Evolutionary conservation across 108 stramenopile species (phyloP), one percentile per base, ranked within the genome.

Genomic region (Nannochloropsis gaditana): DNA sequence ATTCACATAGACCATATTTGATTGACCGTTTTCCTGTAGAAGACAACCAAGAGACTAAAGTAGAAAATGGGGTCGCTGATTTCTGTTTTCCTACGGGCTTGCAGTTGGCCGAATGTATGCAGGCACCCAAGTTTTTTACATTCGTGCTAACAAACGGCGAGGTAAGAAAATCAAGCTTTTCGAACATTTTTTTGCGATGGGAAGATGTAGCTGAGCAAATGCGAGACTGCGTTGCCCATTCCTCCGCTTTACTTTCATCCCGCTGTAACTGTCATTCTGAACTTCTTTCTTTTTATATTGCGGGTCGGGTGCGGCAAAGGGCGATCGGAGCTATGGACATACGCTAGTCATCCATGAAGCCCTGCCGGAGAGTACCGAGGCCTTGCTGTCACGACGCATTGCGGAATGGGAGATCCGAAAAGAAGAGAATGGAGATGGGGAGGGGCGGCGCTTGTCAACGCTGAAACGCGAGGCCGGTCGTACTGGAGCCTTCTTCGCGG

Each of bases 31-130:
- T 73, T 73, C 59, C 59, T 2, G 15, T 15, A 15, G 59, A 73
- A 73, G 59, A 73, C 59, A 73, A 73, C 0, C 59, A 73, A 73
- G 59, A 73, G 59, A 73, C 59, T 15, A 15, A n/a, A n/a, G 59
- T 73, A n/a, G 59, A 73, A 73, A 73, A 73, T 73, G 59, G 59
- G 19, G 59, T 73, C 19, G 59, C 59, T 73, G 59, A 73, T n/a
- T 73, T 73, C n/a, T 73, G 59, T n/a, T 73, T 73, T 73, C 59
- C 59, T n/a, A 73, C 59, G 59, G 59, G 59, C 59, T 73, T 73
- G 59, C 59, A 2, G 2, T n/a, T 73, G 59, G 59, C 59, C 4
- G n/a, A 6, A n/a, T 15, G 59, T n/a, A 73, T 73, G 59, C 59
- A 73, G 59, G n/a, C n/a, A n/a, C 59, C 59, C 59, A 15, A n/a